Percentiles rank a stretch among this genome's conserved stretches.
Conservation (phyloP, 257 asterid species). For the Forsythia suspensa region DNA sequence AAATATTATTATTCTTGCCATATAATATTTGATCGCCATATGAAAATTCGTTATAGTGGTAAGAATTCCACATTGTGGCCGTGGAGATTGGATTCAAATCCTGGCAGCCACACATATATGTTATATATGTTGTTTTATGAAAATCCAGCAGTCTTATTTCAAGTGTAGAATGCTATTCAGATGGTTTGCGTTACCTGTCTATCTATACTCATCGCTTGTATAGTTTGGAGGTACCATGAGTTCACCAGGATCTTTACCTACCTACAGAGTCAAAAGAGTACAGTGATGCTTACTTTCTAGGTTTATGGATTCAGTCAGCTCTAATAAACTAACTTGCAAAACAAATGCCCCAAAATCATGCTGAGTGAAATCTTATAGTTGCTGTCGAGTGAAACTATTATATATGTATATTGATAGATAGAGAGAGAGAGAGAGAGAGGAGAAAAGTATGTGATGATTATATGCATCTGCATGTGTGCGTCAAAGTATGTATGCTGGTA, state of each 20-base stretch:
- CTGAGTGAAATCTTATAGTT: background rate
- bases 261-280: background rate
- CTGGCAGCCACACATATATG: background rate
- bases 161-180: background rate
- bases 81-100: slow-evolving; percentile 53
- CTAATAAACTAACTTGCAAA: background rate
- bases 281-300: background rate
- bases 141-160: background rate
- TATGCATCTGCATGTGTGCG: too few relatives aligned
- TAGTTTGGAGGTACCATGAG: background rate
- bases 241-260: background rate
- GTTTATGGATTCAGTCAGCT: background rate
- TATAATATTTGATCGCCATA: background rate
- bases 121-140: background rate
- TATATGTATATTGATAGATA: too few relatives aligned
- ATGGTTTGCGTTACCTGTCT: background rate
- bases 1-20: background rate
- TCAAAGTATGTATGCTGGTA: too few relatives aligned
- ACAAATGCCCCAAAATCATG: background rate
- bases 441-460: too few relatives aligned
- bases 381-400: background rate
- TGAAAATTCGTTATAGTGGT: slow-evolving; percentile 43
- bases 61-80: slow-evolving; percentile 99
- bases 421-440: too few relatives aligned
- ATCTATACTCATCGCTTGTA: background rate